phyloP scores from a whole-genome alignment of 1,284 basidiomycete genomes.

The Neonothopanus nambi region DNA sequence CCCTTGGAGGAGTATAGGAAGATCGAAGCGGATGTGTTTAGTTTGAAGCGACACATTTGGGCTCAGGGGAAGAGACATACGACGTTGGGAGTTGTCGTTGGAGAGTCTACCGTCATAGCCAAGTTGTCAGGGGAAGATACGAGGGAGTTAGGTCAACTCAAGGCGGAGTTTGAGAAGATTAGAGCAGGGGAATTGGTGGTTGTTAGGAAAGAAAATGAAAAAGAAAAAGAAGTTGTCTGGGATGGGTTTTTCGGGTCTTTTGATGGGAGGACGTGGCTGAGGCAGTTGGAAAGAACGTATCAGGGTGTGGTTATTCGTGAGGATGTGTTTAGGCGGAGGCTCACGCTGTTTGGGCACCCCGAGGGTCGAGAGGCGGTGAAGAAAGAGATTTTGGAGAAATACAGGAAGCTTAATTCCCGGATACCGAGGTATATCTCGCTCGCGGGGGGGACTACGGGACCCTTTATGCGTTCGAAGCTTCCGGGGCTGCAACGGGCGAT shows the following conservation, averaged over 20 bases:
- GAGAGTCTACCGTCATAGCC: conserved; percentile 33
- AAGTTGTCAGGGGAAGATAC: conserved; percentile 47
- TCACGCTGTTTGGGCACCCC: conserved; percentile 55
- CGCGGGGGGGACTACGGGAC: conserved; percentile 41
- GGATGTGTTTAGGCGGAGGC: conserved; percentile 38
- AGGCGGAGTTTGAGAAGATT: conserved; percentile 58
- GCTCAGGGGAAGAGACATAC: conserved; percentile 21
- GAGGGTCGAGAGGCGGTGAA: conserved; percentile 39
- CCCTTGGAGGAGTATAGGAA: conserved; percentile 34
- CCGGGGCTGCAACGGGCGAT: conserved; percentile 30
- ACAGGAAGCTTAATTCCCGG: conserved; percentile 40
- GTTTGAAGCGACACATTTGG: conserved; percentile 27
- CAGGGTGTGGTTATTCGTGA: conserved; percentile 43
- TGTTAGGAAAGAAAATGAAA: conserved; percentile 20
- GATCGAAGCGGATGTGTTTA: conserved; percentile 38
- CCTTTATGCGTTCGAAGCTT: conserved; percentile 45
- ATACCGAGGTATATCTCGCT: conserved; percentile 45
- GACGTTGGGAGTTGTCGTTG: conserved; percentile 29
- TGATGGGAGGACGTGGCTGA: conserved; percentile 45
- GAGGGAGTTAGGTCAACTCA: conserved; percentile 50
- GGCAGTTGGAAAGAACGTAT: conserved; percentile 37
- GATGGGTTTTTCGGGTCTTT: conserved; percentile 53
- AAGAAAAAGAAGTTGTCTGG: conserved; percentile 47
- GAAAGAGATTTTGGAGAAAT: conserved; percentile 44
- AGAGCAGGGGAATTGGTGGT: conserved; percentile 57